phyloP scores from a whole-genome alignment of 1,139 yeast species.

The Suhomyces coccinellae region DNA sequence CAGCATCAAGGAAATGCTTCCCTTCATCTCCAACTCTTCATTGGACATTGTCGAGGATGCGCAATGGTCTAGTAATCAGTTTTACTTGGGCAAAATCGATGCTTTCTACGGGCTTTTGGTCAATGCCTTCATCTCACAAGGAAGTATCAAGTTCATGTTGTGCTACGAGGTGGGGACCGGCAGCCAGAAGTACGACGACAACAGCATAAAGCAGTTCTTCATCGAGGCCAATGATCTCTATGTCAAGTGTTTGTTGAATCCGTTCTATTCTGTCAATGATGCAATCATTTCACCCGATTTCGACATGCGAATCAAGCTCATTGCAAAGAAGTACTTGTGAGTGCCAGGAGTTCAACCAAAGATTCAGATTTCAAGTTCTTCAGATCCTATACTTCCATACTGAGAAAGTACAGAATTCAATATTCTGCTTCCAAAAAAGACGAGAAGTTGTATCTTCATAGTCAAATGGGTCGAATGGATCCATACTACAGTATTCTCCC shows the following conservation, averaged over 20 bases:
- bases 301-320: slow-evolving; percentile 67
- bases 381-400: too few relatives aligned
- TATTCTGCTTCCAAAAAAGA: too few relatives aligned
- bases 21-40: slow-evolving; percentile 85
- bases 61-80: slow-evolving; percentile 72
- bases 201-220: slow-evolving; percentile 78
- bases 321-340: slow-evolving; percentile 76
- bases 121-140: slow-evolving; percentile 84
- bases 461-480: too few relatives aligned
- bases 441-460: too few relatives aligned
- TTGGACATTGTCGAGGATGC: slow-evolving; percentile 85
- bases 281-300: slow-evolving; percentile 74
- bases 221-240: slow-evolving; percentile 84
- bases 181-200: slow-evolving; percentile 54
- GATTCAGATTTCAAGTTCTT: too few relatives aligned
- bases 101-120: slow-evolving; percentile 79
- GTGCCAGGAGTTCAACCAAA: too few relatives aligned
- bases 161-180: slow-evolving; percentile 55
- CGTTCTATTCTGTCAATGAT: slow-evolving; percentile 78
- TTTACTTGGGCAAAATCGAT: slow-evolving; percentile 78
- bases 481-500: too few relatives aligned
- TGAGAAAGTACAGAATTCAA: too few relatives aligned
- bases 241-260: slow-evolving; percentile 81
- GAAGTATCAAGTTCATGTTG: slow-evolving; percentile 78
- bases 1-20: slow-evolving; percentile 76